Conservation (phyloP, 2,329 filamentous ascomycete genomes). For the Diaporthe vexans region DNA sequence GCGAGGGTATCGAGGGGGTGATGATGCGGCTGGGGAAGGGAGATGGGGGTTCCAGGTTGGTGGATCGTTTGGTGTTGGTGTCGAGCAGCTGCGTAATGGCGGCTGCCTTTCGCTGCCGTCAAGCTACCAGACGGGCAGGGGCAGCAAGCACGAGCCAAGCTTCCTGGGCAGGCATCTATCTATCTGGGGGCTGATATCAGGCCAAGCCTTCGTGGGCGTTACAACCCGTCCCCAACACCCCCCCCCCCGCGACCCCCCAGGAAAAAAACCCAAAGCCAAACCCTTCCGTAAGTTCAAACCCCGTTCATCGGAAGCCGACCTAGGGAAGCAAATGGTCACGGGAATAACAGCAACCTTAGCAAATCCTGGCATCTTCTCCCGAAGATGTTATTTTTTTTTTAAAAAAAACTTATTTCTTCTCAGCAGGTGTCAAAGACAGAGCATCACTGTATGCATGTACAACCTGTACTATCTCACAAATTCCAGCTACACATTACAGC, state of each 20-base stretch:
- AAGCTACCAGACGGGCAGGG: conserved; percentile 25
- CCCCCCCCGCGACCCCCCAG: not conserved
- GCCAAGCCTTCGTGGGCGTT: too few relatives aligned
- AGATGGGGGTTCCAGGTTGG: conserved; percentile 37
- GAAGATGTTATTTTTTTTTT: not conserved
- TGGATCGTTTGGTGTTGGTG: conserved; percentile 41
- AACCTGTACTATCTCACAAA: too few relatives aligned
- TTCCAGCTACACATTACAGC: too few relatives aligned
- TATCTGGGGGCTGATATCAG: not conserved
- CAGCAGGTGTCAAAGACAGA: not conserved
- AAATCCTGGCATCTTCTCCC: not conserved
- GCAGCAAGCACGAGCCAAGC: conserved; percentile 34
- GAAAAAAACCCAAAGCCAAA: too few relatives aligned
- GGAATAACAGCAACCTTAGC: not conserved
- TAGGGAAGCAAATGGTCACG: not conserved
- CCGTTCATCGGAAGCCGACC: conserved; percentile 1
- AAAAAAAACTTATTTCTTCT: not conserved
- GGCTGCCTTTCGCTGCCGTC: conserved; percentile 29
- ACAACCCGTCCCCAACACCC: too few relatives aligned
- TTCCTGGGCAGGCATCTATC: conserved; percentile 11
- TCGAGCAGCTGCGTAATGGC: conserved; percentile 34
- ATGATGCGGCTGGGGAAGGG: conserved; percentile 28
- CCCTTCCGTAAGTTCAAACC: not conserved
- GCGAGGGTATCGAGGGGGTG: conserved; percentile 50
- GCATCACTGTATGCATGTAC: too few relatives aligned